Percentiles rank a stretch among this genome's conserved stretches.
phyloP scores from a whole-genome alignment of 1,284 basidiomycete genomes.

The Fomitopsis pinicola region DNA sequence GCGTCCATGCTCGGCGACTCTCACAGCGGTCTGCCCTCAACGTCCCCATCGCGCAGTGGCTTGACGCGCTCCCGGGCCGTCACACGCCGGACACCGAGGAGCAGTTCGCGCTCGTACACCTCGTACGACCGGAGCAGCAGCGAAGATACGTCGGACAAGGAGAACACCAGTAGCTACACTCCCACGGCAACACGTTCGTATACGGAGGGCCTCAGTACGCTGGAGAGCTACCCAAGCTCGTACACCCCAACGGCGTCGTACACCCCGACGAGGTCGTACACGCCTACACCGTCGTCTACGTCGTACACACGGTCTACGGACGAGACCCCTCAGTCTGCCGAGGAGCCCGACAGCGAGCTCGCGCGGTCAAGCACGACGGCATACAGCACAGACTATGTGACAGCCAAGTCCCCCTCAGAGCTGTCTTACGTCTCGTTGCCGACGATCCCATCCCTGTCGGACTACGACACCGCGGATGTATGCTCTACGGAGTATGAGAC shows the following conservation, averaged over 20 bases:
- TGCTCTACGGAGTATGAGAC: conserved; percentile 48
- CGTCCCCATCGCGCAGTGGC: conserved; percentile 29
- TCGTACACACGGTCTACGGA: conserved; percentile 23
- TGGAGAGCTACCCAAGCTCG: conserved; percentile 26
- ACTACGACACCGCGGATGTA: conserved; percentile 49
- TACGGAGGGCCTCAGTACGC: conserved; percentile 28
- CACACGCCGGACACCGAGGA: conserved; percentile 42
- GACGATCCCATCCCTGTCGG: conserved; percentile 49
- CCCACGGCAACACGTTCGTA: conserved; percentile 17
- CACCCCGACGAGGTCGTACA: conserved; percentile 20
- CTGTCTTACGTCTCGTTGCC: conserved; percentile 40
- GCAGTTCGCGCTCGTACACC: conserved; percentile 31
- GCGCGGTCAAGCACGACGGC: conserved; percentile 11
- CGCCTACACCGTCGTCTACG: conserved; percentile 29
- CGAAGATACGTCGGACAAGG: conserved; percentile 50
- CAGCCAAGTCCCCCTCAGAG: conserved; percentile 35
- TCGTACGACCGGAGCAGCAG: conserved; percentile 30
- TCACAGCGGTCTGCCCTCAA: conserved; percentile 36
- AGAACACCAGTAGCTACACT: conserved; percentile 37
- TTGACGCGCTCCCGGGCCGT: conserved; percentile 58
- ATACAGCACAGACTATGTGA: conserved; percentile 21
- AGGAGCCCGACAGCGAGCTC: conserved; percentile 9
- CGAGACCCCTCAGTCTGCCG: conserved; percentile 1
- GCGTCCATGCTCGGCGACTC: conserved; percentile 57
- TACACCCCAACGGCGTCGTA: conserved; percentile 10